These are phyloP conservation scores for Penicillium cinerascens DNA, from an alignment of 495 filamentous ascomycete genomes.

Conservation along the genomic window DNA sequence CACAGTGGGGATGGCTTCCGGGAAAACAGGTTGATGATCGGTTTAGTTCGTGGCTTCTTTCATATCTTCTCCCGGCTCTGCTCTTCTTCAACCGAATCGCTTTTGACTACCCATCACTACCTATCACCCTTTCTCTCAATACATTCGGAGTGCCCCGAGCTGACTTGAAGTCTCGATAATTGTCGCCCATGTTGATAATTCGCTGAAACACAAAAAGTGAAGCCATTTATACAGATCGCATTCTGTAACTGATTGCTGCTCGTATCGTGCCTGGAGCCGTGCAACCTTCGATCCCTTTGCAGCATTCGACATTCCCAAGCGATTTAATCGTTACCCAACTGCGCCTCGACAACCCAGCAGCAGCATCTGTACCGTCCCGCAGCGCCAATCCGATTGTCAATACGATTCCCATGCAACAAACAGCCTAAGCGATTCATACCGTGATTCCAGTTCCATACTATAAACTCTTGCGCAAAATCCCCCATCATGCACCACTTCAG, in stretches of 20 bases:
- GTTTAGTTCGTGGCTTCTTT: neutral
- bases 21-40: neutral
- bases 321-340: neutral
- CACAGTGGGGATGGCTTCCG: neutral
- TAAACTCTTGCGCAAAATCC: neutral
- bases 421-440: neutral
- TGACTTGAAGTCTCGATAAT: neutral
- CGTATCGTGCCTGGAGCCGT: neutral
- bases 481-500: neutral
- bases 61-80: neutral
- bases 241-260: slow-evolving; percentile 5
- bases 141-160: neutral
- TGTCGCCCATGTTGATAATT: neutral
- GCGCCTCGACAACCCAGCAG: neutral
- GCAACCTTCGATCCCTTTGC: neutral
- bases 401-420: neutral
- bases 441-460: neutral
- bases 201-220: neutral
- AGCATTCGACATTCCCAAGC: neutral
- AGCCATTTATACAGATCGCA: slow-evolving; percentile 7
- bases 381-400: neutral
- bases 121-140: neutral
- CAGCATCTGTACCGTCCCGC: neutral
- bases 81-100: neutral
- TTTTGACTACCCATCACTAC: too few relatives aligned